Evolutionary conservation across 257 asterid species (phyloP), one percentile per base, ranked within the genome.

Genomic region (Orobanche coerulescens): DNA sequence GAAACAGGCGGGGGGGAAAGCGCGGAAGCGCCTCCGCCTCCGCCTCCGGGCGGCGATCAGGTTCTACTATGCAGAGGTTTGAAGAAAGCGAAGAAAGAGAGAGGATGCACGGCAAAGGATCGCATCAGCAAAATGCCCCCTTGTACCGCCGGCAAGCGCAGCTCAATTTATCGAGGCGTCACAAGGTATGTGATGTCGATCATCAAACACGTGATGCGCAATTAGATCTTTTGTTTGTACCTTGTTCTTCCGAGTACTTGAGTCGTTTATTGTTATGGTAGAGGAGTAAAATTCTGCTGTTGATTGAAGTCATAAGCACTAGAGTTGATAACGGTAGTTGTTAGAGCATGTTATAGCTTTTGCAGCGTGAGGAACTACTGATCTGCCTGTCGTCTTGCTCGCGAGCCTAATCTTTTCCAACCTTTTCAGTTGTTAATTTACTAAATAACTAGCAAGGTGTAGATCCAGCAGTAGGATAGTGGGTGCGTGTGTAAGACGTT

Each of bases 81-180:
- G 68, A 93, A 93, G 80, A 93, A 83, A 68, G 95, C 98, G 25
- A 93, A 84, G 83, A 84, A 79, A 62, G 98, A 93, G 58, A 75
- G 97, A 72, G 95, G 95, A 5, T 86, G 95, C 72, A 86, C 97
- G 57, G 98, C 98, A 26, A 93, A 93, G 58, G 98, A 93, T 71
- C 93, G 97, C 46, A 93, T 93, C 83, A 93, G 98, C 68, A 93
- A 84, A 73, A 93, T 93, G 97, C 95, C 97, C 4, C 98, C 98
- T 59, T 86, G 95, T 71, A 84, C 95, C 28, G 98, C 95, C 67
- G 98, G 98, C 56, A 93, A 93, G 62, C 97, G 98, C 23, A 93
- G 96, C 79, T 93, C 98, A 28, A 82, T 93, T 44, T 93, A 93
- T 75, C 86, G 98, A 8, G 98, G 98, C 43, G 98, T 93, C 66